Evolutionary conservation across 306 rosid species (phyloP), one percentile per base, ranked within the genome.

Genomic region (Nissolia schottii): DNA sequence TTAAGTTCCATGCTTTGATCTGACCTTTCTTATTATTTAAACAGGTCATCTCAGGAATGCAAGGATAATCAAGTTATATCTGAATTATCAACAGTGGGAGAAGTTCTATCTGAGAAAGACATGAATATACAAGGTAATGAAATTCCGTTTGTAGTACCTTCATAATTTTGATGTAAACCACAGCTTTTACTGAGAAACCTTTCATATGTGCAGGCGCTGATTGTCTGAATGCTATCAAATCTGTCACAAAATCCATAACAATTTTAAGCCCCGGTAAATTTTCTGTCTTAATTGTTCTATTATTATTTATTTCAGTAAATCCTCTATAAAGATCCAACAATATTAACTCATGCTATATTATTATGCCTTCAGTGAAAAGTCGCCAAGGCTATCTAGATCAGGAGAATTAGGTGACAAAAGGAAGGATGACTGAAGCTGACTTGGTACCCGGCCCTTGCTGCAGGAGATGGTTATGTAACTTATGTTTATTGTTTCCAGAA

Each of bases 181-280:
- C 20, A 58, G 55, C n/a, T n/a, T 6, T 60, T 61, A 78, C 27
- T 25, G 34, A 51, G 18, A 34, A n/a, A 11, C 22, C 23, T 71
- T 78, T 65, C 27, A 64, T 22, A 55, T 60, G 43, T 75, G 78
- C 89, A 88, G 92, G 87, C 57, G 13, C 57, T 3, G 91, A 88
- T 64, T 83, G 88, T 50, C 18, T 80, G 81, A 76, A 88, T 40
- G 82, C 85, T 9, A 60, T 77, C 62, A 81, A 77, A 63, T 82
- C 98, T 59, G 80, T 88, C 23, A 83, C 89, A 50, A 83, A 83
- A 90, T 85, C 86, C 78, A 54, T 79, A 72, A 77, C 74, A 67
- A 85, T 85, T 69, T 79, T 85, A 74, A 89, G 92, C 85, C 94
- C 94, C 16, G 96, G 96, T 90, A 88, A 76, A 1, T 62, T 40